phyloP scores from a whole-genome alignment of 2,329 filamentous ascomycete species.

The Trichoderma sp. region DNA sequence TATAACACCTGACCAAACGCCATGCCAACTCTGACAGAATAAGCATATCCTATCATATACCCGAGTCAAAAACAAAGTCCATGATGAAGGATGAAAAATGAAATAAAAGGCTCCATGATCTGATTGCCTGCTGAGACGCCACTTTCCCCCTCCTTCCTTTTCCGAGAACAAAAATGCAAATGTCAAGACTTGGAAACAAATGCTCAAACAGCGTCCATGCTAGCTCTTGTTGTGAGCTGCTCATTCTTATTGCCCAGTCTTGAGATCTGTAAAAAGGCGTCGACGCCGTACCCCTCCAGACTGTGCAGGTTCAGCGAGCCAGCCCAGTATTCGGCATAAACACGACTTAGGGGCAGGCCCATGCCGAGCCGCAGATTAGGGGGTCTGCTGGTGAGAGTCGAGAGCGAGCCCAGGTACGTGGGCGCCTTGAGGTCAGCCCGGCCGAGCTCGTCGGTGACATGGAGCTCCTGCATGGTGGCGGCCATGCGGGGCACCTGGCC shows the following conservation, averaged over 20 bases:
- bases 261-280: constrained; percentile 93
- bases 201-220: constrained; percentile 68
- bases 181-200: background rate
- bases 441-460: constrained; percentile 44
- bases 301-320: constrained; percentile 88
- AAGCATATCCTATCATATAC: background rate
- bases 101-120: background rate
- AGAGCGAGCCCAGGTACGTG: constrained; percentile 61
- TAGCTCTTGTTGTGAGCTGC: constrained; percentile 74
- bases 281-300: constrained; percentile 91
- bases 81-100: background rate
- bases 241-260: constrained; percentile 98
- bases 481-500: constrained; percentile 85
- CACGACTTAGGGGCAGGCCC: constrained; percentile 86
- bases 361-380: constrained; percentile 88
- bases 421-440: constrained; percentile 43
- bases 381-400: constrained; percentile 75
- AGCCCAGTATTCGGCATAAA: constrained; percentile 98
- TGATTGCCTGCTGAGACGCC: background rate
- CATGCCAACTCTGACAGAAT: background rate
- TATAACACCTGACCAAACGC: background rate
- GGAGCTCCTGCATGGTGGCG: constrained; percentile 87
- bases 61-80: background rate
- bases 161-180: background rate
- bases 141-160: background rate